Base-by-base conservation (phyloP, 2,329 filamentous ascomycete genomes). In the Allantophomopsis lycopodina region DNA sequence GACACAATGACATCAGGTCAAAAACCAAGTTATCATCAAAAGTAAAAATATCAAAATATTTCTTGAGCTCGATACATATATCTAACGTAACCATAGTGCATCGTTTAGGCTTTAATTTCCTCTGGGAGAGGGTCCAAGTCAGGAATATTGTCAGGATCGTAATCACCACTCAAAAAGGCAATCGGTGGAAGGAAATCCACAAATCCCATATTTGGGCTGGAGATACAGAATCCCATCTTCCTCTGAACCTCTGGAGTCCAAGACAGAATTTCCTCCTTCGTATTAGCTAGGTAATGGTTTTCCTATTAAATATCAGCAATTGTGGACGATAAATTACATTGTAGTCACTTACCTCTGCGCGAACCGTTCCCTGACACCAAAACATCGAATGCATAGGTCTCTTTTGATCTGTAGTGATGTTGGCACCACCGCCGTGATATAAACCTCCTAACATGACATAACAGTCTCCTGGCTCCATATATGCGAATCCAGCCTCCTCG, bases 381-480 rank as follows among this genome's bases (percentile, higher is more conserved):
- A 28, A 28, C 23, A 28, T 28, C 10, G 23, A 28, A 28, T 28
- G 23, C 23, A 28, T 28, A 8, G 23, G 23, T 12, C 23, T 34
- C 12, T 34, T 34, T 20, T 38, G 37, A 16, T 39, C 35, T 21
- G 21, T 31, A 2, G 50, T 55, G 15, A 40, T 46, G 40, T 64
- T 64, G 7, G 52, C 52, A 1, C 62, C 61, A 2, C 61, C 61
- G 1, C 57, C 62, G 32, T 64, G 61, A 38, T 63, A 63, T 11
- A 57, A 42, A 15, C 59, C 59, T 1, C 60, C 61, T 1, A 62
- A 39, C 32, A 64, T 60, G 17, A 63, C 55, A 23, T 59, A 50
- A 5, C 60, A 58, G 31, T 63, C 61, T 1, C 61, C 60, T 5
- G 55, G 45, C n/a, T 62, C 56, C 12, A 64, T 49, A 37, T 63